These are phyloP conservation scores for Crithidia sp. DNA, from an alignment of 208 protist species.

Conservation along the genomic window DNA sequence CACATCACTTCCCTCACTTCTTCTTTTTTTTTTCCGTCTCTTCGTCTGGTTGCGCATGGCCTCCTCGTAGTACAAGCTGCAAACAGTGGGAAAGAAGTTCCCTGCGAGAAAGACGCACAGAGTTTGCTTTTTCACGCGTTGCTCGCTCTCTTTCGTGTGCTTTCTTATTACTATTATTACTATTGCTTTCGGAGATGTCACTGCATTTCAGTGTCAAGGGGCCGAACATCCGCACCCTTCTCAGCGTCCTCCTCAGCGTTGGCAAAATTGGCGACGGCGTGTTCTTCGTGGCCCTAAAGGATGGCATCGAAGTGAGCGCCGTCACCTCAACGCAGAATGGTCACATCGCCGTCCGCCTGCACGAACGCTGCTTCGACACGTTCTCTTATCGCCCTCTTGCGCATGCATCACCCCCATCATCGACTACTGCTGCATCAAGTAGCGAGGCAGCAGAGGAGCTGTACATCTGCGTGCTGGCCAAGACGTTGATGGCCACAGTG, in stretches of 20 bases:
- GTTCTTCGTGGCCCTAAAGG: slow-evolving; percentile 39
- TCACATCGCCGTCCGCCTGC: slow-evolving; percentile 49
- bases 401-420: too few relatives aligned
- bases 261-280: slow-evolving; percentile 45
- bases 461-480: slow-evolving; percentile 39
- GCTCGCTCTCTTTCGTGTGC: too few relatives aligned
- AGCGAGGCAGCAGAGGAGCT: not conserved
- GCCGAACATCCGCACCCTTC: slow-evolving; percentile 43
- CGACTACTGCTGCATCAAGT: too few relatives aligned
- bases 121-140: too few relatives aligned
- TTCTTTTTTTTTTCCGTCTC: too few relatives aligned
- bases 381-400: slow-evolving; percentile 16
- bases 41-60: too few relatives aligned
- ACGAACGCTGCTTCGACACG: slow-evolving; percentile 32
- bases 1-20: too few relatives aligned
- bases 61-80: too few relatives aligned
- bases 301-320: slow-evolving; percentile 47
- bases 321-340: slow-evolving; percentile 35
- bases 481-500: slow-evolving; percentile 48
- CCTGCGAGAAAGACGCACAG: too few relatives aligned
- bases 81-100: too few relatives aligned
- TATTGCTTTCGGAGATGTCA: slow-evolving; percentile 23
- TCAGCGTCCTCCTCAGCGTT: slow-evolving; percentile 45
- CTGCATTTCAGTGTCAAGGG: slow-evolving; percentile 50
- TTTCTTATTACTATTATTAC: too few relatives aligned